Percentiles rank a stretch among this genome's conserved stretches.
Conservation (phyloP, 2,329 filamentous ascomycete genomes). For the Akanthomyces dipterigenus region DNA sequence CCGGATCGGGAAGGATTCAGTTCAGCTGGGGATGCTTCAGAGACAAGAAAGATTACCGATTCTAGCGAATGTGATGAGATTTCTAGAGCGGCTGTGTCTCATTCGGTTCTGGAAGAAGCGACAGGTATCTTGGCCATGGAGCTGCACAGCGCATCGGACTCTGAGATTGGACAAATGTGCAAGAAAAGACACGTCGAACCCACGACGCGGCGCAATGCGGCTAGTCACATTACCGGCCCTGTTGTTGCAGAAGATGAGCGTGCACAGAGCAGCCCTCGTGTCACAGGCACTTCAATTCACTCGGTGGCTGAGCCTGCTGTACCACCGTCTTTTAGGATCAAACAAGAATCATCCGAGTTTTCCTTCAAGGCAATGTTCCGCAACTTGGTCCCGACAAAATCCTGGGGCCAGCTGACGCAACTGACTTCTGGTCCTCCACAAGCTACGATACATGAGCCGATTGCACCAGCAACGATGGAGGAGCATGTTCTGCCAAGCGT, state of each 20-base stretch:
- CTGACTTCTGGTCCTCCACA: constrained; percentile 5
- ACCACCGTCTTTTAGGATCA: neutral
- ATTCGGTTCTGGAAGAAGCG: neutral
- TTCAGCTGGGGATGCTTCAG: neutral
- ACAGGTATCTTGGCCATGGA: neutral
- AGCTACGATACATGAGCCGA: neutral
- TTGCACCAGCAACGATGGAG: neutral
- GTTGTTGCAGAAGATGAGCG: neutral
- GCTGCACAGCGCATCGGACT: neutral
- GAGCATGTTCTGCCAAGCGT: neutral
- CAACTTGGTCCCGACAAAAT: constrained; percentile 19
- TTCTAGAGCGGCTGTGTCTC: neutral
- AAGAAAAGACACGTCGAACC: neutral
- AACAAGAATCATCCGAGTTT: constrained; percentile 12
- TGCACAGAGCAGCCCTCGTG: neutral
- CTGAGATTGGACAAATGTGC: too few relatives aligned
- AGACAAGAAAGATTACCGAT: neutral
- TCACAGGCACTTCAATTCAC: constrained; percentile 24
- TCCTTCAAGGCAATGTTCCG: constrained; percentile 20
- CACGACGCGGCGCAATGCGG: neutral
- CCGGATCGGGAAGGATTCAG: neutral
- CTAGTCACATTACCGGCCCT: neutral
- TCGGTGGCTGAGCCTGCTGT: constrained; percentile 11
- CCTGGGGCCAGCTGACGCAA: constrained; percentile 19
- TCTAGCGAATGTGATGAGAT: neutral